These are phyloP conservation scores for Coprinopsis cinerea DNA, from an alignment of 768 basidiomycete species.

Conservation along the genomic window DNA sequence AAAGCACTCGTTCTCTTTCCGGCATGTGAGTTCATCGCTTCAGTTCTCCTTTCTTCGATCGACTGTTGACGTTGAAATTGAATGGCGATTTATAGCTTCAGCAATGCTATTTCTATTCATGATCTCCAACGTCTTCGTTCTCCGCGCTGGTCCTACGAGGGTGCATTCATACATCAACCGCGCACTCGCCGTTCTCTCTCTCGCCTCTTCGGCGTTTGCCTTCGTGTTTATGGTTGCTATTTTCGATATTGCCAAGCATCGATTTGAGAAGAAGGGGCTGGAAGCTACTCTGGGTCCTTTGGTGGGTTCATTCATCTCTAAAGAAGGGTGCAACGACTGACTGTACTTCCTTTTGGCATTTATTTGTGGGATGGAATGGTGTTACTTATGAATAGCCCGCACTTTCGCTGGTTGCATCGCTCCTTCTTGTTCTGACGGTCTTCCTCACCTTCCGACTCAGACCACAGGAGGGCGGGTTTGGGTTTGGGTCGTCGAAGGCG, in stretches of 20 bases:
- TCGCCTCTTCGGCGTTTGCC: slow-evolving; percentile 24
- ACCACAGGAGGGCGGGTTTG: too few species aligned
- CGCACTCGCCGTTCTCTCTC: slow-evolving; percentile 24
- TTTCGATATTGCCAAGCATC: slow-evolving; percentile 25
- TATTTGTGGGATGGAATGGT: too few species aligned
- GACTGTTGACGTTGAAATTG: background rate
- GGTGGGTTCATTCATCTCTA: slow-evolving; percentile 19
- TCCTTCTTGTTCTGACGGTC: too few species aligned
- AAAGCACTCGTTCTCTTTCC: slow-evolving; percentile 32
- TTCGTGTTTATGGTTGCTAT: slow-evolving; percentile 35
- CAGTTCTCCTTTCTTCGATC: background rate
- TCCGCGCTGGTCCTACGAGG: slow-evolving; percentile 14
- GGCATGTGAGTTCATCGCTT: slow-evolving; percentile 16
- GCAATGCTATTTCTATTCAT: slow-evolving; percentile 25
- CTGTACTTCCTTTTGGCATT: background rate
- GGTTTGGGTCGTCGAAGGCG: too few species aligned
- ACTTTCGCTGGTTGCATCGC: slow-evolving; percentile 28
- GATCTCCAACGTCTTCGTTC: slow-evolving; percentile 23
- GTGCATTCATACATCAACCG: slow-evolving; percentile 18
- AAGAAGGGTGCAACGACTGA: background rate
- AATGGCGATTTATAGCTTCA: slow-evolving; percentile 18
- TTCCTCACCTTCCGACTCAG: too few species aligned
- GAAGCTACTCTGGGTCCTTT: slow-evolving; percentile 29
- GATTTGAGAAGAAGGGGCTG: slow-evolving; percentile 28
- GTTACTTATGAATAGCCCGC: slow-evolving; percentile 21